Evolutionary conservation across 257 asterid species (phyloP), one percentile per base, ranked within the genome.

Genomic region (Gardenia jasminoides): DNA sequence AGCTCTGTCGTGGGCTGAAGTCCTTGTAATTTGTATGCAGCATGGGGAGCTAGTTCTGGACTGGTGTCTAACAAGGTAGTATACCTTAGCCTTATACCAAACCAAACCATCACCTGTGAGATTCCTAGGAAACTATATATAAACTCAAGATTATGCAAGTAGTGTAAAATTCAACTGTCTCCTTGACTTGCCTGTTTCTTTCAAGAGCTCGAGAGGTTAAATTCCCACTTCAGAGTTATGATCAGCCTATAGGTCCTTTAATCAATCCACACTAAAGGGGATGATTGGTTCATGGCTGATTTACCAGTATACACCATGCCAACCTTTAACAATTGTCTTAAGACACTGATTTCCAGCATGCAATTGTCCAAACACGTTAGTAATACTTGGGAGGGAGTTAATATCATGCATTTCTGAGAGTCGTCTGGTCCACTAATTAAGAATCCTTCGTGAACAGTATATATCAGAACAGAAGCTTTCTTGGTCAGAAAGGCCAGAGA

Each of bases 41-140:
- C 41, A 47, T 19, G 56, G 74, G 75, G 68, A 10, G 33, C 75
- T 64, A 7, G 67, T 24, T 65, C 36, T 74, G 75, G 79, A 73
- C 67, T 36, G 67, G 50, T 46, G 33, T 31, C 72, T 48, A 44
- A 28, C n/a, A 66, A 30, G 44, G 66, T 8, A 24, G 5, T 36
- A 0, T 36, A 36, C 41, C 41, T 36, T 36, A 36, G 41, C 41
- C 41, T 36, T 36, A 36, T 1, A 36, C 4, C 41, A 36, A 36
- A 36, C 0, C 41, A 36, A n/a, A n/a, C n/a, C n/a, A n/a, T 36
- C 41, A 36, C 41, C 4, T 36, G 41, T 36, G 41, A 36, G 41
- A 36, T 36, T 36, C 41, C 41, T 36, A 2, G 4, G 41, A 36
- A 36, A 36, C 41, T 4, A 36, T 4, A n/a, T n/a, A n/a, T 36